Evolutionary conservation across 2,329 filamentous ascomycete species (phyloP).

Genomic region (Neurospora sp.): DNA sequence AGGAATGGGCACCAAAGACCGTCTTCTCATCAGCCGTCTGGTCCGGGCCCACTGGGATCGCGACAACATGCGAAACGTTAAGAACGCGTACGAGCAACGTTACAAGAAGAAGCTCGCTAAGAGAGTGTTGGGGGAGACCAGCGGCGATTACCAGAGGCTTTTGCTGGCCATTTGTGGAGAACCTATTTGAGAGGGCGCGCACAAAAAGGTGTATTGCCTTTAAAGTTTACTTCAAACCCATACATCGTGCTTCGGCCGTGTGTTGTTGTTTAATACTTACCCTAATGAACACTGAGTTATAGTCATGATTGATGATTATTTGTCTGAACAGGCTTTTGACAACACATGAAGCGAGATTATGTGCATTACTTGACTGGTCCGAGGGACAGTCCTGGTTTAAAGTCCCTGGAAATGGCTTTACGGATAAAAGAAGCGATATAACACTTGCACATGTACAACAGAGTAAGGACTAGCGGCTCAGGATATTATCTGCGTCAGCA

Average conservation of each 20-base stretch:
- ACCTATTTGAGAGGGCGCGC: constrained; percentile 11
- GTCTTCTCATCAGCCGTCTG: constrained; percentile 65
- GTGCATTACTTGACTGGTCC: neutral
- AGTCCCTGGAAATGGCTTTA: neutral
- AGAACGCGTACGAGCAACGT: constrained; percentile 62
- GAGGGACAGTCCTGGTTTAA: neutral
- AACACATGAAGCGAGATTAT: neutral
- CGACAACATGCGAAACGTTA: constrained; percentile 64
- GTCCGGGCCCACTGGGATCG: constrained; percentile 78
- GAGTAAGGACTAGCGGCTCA: neutral
- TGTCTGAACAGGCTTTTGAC: neutral
- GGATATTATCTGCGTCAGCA: neutral
- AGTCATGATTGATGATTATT: neutral
- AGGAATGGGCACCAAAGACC: constrained; percentile 78
- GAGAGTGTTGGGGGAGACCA: constrained; percentile 73
- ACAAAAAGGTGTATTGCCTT: neutral
- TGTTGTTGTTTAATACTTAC: neutral
- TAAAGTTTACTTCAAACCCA: neutral
- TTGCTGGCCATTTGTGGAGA: constrained; percentile 60
- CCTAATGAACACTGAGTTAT: neutral
- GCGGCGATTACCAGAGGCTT: constrained; percentile 68
- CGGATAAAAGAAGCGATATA: neutral
- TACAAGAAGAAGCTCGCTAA: constrained; percentile 58
- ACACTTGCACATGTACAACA: neutral
- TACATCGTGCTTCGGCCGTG: neutral